Base-by-base conservation (phyloP, 805 yeast species). In the Metschnikowia continentalis region DNA sequence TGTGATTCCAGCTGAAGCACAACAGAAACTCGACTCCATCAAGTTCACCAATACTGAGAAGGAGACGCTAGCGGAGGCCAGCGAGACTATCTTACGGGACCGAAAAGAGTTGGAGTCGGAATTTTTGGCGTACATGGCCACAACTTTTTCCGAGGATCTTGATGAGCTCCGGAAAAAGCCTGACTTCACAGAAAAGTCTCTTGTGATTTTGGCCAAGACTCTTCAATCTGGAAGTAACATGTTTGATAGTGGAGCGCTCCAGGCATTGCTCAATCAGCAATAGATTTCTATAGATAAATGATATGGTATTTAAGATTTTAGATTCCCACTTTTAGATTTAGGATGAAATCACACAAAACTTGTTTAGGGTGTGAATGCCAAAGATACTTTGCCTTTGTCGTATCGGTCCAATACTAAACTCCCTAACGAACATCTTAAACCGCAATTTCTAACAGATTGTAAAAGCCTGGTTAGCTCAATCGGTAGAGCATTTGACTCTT, bases 161-260 rank as follows among this genome's bases (percentile, higher is more conserved):
- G 83, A 81, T 58, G 71, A 72, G 48, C 67, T 84, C 54, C 79
- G 90, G 62, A 72, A 74, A 49, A 81, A 83, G 35, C 84, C 83
- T 8, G 90, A 85, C 62, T 86, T 86, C 59, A 68, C 67, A 8
- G 76, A 72, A 32, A 79, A 77, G 57, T 82, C 88, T 26, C 70
- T 85, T 50, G 77, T 77, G 11, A 58, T 80, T 47, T 65, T 83
- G 57, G 87, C 86, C 3, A 78, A 79, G 56, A 71, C 81, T 6
- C 70, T 83, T 48, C 84, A 82, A 60, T 78, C 79, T 37, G 83
- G 85, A 13, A 72, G 79, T 14, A 78, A 80, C 55, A 72, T 83
- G 69, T 83, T 82, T 64, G 86, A 82, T 59, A 75, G 74, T 32
- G 83, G 80, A 43, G 72, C 81, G 3, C 62, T 71, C 54, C 60